Evolutionary conservation across 2,329 filamentous ascomycete species (phyloP), one percentile per base, ranked within the genome.

Genomic region (Epichloe glyceriae): DNA sequence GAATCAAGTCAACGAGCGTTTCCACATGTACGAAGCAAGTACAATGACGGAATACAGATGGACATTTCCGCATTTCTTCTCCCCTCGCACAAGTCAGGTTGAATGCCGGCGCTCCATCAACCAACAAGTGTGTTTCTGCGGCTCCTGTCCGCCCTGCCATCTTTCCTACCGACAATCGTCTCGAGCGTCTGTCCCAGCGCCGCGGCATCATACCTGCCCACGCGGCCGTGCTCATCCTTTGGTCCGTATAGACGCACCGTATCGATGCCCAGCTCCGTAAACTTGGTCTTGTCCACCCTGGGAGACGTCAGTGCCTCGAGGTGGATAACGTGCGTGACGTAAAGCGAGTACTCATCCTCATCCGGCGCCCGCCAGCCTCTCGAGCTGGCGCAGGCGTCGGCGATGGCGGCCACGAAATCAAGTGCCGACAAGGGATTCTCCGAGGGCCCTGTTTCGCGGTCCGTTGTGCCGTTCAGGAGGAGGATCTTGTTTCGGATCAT

Each of bases 261-360:
- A 59, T 89, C 84, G 40, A 97, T 87, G 0, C 89, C 89, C 55
- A 89, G 64, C 17, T 68, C 66, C 3, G 68, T 68, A 42, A 96
- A 71, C 50, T 74, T 75, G 5, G 75, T 75, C 47, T 74, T 80
- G 58, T 95, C 81, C 1, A 95, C 83, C 3, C 64, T 70, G 0
- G 90, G 90, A 20, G 83, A 82, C 0, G 76, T 78, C 0, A 80
- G 75, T 0, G 82, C 83, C 41, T 90, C 85, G 0, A 95, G 68
- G 61, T 95, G 85, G 6, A 96, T 74, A 14, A 96, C 65, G 63
- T 96, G 90, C 6, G 85, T 94, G 3, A 96, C 83, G 60, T 93
- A 95, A 3, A 70, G 72, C 26, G 67, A 73, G 59, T 82, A 85
- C 5, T 82, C 76, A 1, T 70, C 61, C 20, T 64, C 61, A 0